Conservation (phyloP, 2,329 filamentous ascomycete species). For the Moelleriella libera region DNA sequence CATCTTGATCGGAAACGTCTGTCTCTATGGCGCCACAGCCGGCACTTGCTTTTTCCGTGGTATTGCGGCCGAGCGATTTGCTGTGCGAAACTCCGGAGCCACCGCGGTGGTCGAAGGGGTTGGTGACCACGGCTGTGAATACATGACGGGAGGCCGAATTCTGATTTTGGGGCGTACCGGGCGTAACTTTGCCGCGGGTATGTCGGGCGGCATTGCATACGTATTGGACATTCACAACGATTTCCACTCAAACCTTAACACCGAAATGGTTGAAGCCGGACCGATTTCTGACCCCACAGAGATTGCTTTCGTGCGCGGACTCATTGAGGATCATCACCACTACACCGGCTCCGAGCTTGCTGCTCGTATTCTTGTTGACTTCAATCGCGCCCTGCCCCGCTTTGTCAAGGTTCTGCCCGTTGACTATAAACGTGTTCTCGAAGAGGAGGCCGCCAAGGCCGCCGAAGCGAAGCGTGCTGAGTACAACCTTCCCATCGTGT, state of each 20-base stretch:
- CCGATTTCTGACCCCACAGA: slow-evolving; percentile 73
- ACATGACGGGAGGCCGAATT: slow-evolving; percentile 94
- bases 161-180: slow-evolving; percentile 79
- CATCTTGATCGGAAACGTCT: slow-evolving; percentile 84
- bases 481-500: slow-evolving; percentile 65
- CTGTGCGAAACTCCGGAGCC: slow-evolving; percentile 89
- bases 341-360: slow-evolving; percentile 95
- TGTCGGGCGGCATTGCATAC: slow-evolving; percentile 96
- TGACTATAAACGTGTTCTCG: slow-evolving; percentile 88
- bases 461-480: slow-evolving; percentile 74
- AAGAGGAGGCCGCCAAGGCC: slow-evolving; percentile 74
- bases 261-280: slow-evolving; percentile 90
- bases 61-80: slow-evolving; percentile 90
- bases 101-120: slow-evolving; percentile 93
- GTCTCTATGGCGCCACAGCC: slow-evolving; percentile 82
- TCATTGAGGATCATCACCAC: slow-evolving; percentile 94
- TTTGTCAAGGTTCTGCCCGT: slow-evolving; percentile 90
- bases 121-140: slow-evolving; percentile 93
- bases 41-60: slow-evolving; percentile 95
- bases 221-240: slow-evolving; percentile 81
- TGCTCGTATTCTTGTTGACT: slow-evolving; percentile 86
- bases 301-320: slow-evolving; percentile 76
- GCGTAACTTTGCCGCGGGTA: slow-evolving; percentile 94
- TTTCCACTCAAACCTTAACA: slow-evolving; percentile 88
- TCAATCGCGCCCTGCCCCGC: slow-evolving; percentile 75